phyloP scores from a whole-genome alignment of 495 filamentous ascomycete genomes.

The Penicillium daleae region DNA sequence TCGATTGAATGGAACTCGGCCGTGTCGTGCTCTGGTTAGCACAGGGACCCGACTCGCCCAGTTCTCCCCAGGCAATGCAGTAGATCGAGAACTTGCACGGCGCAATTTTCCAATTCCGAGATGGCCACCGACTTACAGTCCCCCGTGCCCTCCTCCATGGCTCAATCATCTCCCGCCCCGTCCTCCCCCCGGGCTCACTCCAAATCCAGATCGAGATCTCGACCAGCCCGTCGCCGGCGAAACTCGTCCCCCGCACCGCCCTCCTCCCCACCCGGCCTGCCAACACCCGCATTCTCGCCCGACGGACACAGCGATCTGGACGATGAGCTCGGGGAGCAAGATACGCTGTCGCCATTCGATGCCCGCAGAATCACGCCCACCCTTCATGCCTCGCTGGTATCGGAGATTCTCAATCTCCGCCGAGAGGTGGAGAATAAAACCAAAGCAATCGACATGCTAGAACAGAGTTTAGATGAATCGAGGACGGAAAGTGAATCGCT shows the following conservation, averaged over 20 bases:
- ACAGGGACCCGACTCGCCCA: slow-evolving; percentile 22
- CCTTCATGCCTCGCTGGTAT: slow-evolving; percentile 90
- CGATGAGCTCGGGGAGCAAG: slow-evolving; percentile 66
- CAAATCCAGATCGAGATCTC: slow-evolving; percentile 44
- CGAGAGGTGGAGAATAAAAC: slow-evolving; percentile 88
- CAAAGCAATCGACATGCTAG: slow-evolving; percentile 80
- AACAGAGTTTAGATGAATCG: slow-evolving; percentile 70
- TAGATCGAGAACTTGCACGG: slow-evolving; percentile 15
- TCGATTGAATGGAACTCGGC: slow-evolving; percentile 26
- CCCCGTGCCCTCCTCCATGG: slow-evolving; percentile 30
- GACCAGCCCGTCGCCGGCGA: slow-evolving; percentile 54
- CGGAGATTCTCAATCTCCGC: slow-evolving; percentile 85
- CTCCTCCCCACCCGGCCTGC: slow-evolving; percentile 66
- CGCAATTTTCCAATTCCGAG: slow-evolving; percentile 17
- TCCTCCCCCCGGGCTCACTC: slow-evolving; percentile 67
- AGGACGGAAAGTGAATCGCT: slow-evolving; percentile 75
- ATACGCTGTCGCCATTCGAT: slow-evolving; percentile 79
- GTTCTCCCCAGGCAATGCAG: slow-evolving; percentile 21
- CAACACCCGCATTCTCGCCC: slow-evolving; percentile 46
- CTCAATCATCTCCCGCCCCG: slow-evolving; percentile 63
- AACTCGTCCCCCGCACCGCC: slow-evolving; percentile 65
- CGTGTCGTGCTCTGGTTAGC: slow-evolving; percentile 39
- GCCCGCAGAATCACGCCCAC: slow-evolving; percentile 93
- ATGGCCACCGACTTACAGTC: slow-evolving; percentile 36
- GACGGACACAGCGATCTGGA: slow-evolving; percentile 53